Conservation (phyloP, 2,329 filamentous ascomycete genomes). For the Botrytis hyacinthi region DNA sequence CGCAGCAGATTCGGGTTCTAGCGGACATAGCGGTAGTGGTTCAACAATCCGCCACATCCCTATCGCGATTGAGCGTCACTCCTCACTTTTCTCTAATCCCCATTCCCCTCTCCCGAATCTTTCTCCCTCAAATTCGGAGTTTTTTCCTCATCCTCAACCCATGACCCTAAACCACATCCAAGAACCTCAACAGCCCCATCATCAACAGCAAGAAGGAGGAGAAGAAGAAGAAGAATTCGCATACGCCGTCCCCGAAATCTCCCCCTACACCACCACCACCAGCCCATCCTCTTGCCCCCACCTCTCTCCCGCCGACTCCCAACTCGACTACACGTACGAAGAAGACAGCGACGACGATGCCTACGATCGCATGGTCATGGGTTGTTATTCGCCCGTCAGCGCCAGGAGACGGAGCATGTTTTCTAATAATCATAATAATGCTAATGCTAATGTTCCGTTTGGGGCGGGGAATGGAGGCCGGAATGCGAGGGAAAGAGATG, state of each 20-base stretch:
- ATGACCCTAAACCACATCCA: not conserved
- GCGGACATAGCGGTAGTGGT: not conserved
- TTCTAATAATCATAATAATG: not conserved
- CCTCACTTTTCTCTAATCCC: not conserved
- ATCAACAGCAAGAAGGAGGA: not conserved
- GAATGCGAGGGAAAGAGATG: conserved; percentile 9
- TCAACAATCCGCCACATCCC: conserved; percentile 7
- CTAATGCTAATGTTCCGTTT: not conserved
- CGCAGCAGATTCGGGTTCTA: not conserved
- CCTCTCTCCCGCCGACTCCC: too few species aligned
- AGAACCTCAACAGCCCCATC: not conserved
- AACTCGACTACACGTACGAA: conserved; percentile 22
- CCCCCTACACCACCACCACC: not conserved
- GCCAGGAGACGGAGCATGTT: conserved; percentile 19
- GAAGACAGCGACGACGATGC: conserved; percentile 39
- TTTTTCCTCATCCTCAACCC: not conserved
- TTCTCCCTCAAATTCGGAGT: not conserved
- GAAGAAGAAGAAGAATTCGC: not conserved
- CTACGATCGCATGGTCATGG: conserved; percentile 38
- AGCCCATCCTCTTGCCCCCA: not conserved
- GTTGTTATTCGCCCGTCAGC: conserved; percentile 27
- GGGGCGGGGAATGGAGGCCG: not conserved
- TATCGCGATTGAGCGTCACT: not conserved
- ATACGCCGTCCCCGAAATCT: not conserved
- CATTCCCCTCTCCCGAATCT: not conserved